Evolutionary conservation across 805 yeast species (phyloP).

Genomic region (Debaryomyces prosopidis): DNA sequence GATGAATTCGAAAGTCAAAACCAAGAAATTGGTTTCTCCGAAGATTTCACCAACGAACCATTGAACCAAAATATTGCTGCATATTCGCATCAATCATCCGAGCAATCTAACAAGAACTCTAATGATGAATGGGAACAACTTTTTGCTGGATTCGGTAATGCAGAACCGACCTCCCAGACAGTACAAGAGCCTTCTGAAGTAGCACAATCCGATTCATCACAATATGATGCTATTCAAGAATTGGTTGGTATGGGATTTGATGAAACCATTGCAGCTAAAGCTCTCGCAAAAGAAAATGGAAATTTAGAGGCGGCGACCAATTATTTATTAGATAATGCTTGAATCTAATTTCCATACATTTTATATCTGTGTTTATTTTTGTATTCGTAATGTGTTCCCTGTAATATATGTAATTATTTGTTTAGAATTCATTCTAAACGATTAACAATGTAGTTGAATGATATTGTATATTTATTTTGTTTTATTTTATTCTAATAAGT

Average conservation of each 20-base stretch:
- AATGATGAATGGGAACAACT: constrained; percentile 93
- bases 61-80: constrained; percentile 1
- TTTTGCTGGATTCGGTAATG: constrained; percentile 83
- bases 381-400: background rate
- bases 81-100: background rate
- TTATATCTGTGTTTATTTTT: background rate
- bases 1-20: constrained; percentile 28
- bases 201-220: constrained; percentile 21
- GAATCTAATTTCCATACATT: constrained; percentile 4
- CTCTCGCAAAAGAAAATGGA: constrained; percentile 70
- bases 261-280: constrained; percentile 60
- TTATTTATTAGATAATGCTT: constrained; percentile 72
- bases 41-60: constrained; percentile 31
- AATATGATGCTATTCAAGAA: constrained; percentile 68
- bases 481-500: too few species aligned
- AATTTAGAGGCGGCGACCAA: constrained; percentile 87
- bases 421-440: too few species aligned
- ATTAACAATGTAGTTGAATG: too few species aligned
- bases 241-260: constrained; percentile 89
- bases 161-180: constrained; percentile 7
- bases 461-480: too few species aligned
- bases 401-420: background rate
- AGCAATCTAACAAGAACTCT: background rate
- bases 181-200: background rate
- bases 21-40: constrained; percentile 23